phyloP scores from a whole-genome alignment of 352 stramenopile genomes.

The Phytophthora hibernalis region DNA sequence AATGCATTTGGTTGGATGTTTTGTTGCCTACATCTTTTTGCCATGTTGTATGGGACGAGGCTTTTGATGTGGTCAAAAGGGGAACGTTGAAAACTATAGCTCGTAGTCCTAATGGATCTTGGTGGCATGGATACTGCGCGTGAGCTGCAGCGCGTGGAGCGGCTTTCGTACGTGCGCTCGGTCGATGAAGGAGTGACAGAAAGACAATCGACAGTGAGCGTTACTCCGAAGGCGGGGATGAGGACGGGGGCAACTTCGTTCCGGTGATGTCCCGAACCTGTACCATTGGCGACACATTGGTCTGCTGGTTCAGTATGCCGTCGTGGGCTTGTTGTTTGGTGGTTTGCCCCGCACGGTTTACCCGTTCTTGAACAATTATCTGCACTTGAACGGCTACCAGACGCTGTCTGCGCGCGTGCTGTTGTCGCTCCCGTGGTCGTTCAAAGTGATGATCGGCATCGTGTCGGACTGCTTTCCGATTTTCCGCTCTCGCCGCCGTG shows the following conservation, averaged over 20 bases:
- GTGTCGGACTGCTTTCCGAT: conserved; percentile 72
- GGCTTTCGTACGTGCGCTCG: conserved; percentile 31
- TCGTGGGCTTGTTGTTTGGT: conserved; percentile 69
- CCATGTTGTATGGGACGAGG: conserved; percentile 26
- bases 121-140: conserved; percentile 18
- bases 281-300: conserved; percentile 62
- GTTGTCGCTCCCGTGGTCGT: conserved; percentile 64
- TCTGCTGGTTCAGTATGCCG: conserved; percentile 73
- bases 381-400: conserved; percentile 73
- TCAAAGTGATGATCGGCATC: conserved; percentile 76
- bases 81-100: background rate
- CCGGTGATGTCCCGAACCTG: conserved; percentile 57
- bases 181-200: conserved; percentile 14
- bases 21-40: background rate
- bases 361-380: conserved; percentile 79
- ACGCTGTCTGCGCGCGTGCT: conserved; percentile 67
- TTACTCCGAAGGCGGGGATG: conserved; percentile 18
- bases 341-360: conserved; percentile 68
- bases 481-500: conserved; percentile 59
- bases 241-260: conserved; percentile 38
- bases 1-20: background rate
- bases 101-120: conserved; percentile 22
- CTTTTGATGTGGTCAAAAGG: conserved; percentile 3
- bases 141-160: conserved; percentile 27
- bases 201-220: conserved; percentile 3